Evolutionary conservation across 2,329 filamentous ascomycete species (phyloP), one percentile per base, ranked within the genome.

Genomic region (Claviceps sp.): DNA sequence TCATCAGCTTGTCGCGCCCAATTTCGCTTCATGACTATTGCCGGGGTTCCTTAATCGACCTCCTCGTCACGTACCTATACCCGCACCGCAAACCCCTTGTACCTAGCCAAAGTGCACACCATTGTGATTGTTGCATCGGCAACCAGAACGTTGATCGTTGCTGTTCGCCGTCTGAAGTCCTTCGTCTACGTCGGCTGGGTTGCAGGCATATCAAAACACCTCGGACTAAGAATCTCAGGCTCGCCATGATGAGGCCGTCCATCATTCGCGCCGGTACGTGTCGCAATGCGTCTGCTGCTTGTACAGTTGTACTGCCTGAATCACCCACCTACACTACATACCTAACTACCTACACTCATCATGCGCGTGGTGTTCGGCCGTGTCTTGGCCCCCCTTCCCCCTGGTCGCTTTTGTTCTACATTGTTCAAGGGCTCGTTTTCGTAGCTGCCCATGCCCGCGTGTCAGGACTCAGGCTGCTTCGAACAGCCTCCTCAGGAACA

Each of bases 201-300:
- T 50, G 34, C 48, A 24, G 20, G n/a, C 6, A 22, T 11, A 30
- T 22, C 13, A 22, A 11, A 38, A 16, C 14, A 43, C 49, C 20
- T 16, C 42, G 45, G 26, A 40, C 18, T 9, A 47, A 14, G 5
- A 47, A 30, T 24, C 20, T n/a, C 43, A 34, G 22, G 13, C 14
- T 50, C 47, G 40, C 40, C 20, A 81, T 81, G 77, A 77, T 76
- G 62, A 75, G 77, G 68, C 77, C 77, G 61, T 72, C 73, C 59
- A 78, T 81, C 60, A 72, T 81, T 67, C 76, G 77, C 63, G 77
- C 77, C 64, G 77, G 77, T 81, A 76, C 61, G 77, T 78, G 69
- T 57, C 22, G 52, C 30, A 22, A 44, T 41, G 4, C 37, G 18
- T 26, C 43, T 42, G 46, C 43, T 46, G 26, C 43, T 34, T 18